phyloP scores from a whole-genome alignment of 2,329 filamentous ascomycete genomes.

The Ilyonectria destructans region DNA sequence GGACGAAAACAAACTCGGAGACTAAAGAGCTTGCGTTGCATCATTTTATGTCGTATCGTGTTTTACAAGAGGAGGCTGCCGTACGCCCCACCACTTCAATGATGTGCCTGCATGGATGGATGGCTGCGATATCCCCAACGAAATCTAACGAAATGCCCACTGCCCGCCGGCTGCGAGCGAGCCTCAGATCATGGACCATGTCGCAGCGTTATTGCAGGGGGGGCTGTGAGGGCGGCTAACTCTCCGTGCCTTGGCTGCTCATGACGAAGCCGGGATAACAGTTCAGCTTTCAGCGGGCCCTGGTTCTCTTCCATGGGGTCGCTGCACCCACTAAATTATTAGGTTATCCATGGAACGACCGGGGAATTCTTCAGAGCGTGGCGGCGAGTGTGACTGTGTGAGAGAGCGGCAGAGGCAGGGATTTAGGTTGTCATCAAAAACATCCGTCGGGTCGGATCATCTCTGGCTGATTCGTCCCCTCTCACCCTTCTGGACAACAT shows the following conservation, averaged over 20 bases:
- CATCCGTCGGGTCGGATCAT: conserved; percentile 32
- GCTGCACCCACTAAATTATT: conserved; percentile 11
- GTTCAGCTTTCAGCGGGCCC: conserved; percentile 2
- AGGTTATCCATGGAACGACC: conserved; percentile 19
- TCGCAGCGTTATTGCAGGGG: neutral
- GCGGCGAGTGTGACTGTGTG: conserved; percentile 1
- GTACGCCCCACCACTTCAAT: neutral
- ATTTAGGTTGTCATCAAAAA: conserved; percentile 17
- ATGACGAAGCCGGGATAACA: neutral
- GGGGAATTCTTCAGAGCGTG: neutral
- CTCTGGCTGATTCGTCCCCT: conserved; percentile 18
- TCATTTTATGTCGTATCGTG: neutral
- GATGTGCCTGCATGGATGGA: neutral
- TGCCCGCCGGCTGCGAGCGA: neutral
- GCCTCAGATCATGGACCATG: neutral
- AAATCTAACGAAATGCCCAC: conserved; percentile 1
- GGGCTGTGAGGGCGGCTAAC: too few species aligned
- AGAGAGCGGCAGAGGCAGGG: neutral
- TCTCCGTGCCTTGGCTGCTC: neutral
- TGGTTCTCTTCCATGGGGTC: neutral
- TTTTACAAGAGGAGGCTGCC: neutral
- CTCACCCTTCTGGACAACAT: conserved; percentile 4
- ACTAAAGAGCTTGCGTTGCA: neutral
- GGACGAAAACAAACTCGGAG: neutral
- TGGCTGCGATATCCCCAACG: neutral